Percentiles rank a stretch among this genome's conserved stretches.
Conservation (phyloP, 1,139 yeast species). For the Suhomyces kunorum region DNA sequence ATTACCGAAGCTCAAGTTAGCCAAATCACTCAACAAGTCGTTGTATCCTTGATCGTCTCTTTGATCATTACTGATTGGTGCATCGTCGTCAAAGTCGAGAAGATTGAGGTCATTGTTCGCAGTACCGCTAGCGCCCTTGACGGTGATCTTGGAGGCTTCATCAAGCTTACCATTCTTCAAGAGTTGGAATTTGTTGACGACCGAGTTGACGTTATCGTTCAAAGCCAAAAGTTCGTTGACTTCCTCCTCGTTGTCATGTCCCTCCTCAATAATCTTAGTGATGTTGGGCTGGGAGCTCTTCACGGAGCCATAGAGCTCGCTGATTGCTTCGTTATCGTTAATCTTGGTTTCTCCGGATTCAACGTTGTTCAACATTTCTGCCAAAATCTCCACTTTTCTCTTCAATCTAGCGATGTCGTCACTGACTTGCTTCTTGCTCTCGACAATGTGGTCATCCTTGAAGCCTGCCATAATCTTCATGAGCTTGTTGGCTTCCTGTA, state of each 20-base stretch:
- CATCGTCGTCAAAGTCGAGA: constrained; percentile 71
- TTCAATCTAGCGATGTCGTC: constrained; percentile 84
- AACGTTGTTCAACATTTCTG: constrained; percentile 76
- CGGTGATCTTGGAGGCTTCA: constrained; percentile 60
- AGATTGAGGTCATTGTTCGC: constrained; percentile 54
- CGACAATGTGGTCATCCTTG: constrained; percentile 72
- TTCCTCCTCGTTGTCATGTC: constrained; percentile 63
- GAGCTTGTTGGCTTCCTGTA: constrained; percentile 91
- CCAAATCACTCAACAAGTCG: constrained; percentile 72
- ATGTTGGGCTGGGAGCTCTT: constrained; percentile 87
- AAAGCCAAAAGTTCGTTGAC: constrained; percentile 66
- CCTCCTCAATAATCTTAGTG: constrained; percentile 78
- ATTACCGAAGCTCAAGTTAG: constrained; percentile 55
- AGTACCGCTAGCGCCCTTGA: constrained; percentile 29
- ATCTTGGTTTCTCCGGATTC: constrained; percentile 47
- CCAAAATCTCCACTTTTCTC: constrained; percentile 85
- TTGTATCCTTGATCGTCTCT: constrained; percentile 54
- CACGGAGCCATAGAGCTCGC: constrained; percentile 75
- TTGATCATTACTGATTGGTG: constrained; percentile 39
- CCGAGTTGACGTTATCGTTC: constrained; percentile 74
- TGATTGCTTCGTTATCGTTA: constrained; percentile 69
- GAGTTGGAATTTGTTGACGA: constrained; percentile 66
- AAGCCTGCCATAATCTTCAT: constrained; percentile 99
- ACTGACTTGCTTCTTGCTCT: constrained; percentile 73
- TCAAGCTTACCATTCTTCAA: constrained; percentile 65